phyloP scores from a whole-genome alignment of 2,329 filamentous ascomycete species.

The Fusarium sambucinum region DNA sequence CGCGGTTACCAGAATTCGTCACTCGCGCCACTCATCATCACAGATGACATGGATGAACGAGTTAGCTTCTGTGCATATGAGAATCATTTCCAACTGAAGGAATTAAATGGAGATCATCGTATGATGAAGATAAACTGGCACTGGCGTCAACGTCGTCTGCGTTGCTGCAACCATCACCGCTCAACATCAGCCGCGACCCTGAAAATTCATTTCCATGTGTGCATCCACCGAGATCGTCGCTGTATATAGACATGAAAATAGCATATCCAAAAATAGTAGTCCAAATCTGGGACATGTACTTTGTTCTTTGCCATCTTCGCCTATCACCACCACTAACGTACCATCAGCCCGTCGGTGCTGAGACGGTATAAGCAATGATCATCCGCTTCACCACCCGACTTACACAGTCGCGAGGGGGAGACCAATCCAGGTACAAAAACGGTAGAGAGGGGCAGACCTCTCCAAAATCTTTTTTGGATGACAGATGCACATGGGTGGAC shows the following conservation, averaged over 20 bases:
- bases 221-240: conserved; percentile 23
- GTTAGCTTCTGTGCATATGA: neutral
- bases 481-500: conserved; percentile 40
- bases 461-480: conserved; percentile 31
- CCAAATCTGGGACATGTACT: conserved; percentile 7
- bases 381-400: conserved; percentile 36
- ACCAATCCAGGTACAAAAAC: conserved; percentile 29
- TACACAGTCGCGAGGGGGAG: conserved; percentile 1
- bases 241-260: conserved; percentile 32
- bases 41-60: neutral
- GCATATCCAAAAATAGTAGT: conserved; percentile 39
- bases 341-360: conserved; percentile 34
- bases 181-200: conserved; percentile 4
- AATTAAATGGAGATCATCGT: conserved; percentile 4
- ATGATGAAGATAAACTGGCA: neutral
- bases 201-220: conserved; percentile 2
- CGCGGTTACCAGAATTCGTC: neutral
- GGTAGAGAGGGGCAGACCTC: conserved; percentile 35
- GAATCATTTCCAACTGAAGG: conserved; percentile 1
- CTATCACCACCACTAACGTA: conserved; percentile 29
- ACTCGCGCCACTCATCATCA: conserved; percentile 1
- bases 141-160: conserved; percentile 15
- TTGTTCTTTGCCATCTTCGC: conserved; percentile 19
- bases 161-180: conserved; percentile 14
- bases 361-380: conserved; percentile 38